Base-by-base conservation (phyloP, 331 rosid genomes). In the Phaseolus coccineus region DNA sequence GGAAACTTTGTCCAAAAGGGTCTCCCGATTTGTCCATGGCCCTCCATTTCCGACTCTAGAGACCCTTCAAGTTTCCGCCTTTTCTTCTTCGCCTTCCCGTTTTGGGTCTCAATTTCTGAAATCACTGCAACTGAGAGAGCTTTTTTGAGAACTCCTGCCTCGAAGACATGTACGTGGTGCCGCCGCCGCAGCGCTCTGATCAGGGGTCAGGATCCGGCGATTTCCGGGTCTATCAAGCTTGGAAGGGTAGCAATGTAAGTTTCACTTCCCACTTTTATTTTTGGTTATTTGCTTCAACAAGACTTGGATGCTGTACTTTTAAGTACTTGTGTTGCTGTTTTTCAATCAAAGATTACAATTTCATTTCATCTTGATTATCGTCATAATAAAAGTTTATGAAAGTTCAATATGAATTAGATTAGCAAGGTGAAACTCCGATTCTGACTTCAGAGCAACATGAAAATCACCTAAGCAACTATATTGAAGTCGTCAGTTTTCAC, bases 191-290 rank as follows among this genome's bases (percentile, higher is more conserved):
- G 84, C 90, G 92, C 63, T 87, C 98, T 69, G 98, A 92, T 90
- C 90, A 80, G 85, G 93, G 75, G 27, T 82, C 93, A 67, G 93
- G 95, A 93, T 88, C 97, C 82, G 68, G 64, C 66, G 97, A 93
- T 87, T 87, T 87, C 46, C 91, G 86, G 80, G 97, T 91, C 71
- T 95, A 86, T 79, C 96, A 95, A 83, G 83, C 89, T 13, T 95
- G 99, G 99, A 93, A 93, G 81, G 99, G 99, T 58, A 95, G 96
- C 84, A 95, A 95, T 93, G 99, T 95, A 52, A 83, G 92, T 79
- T 73, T 57, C 14, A 0, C 73, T 74, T 74, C 47, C 31, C 0
- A 44, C 16, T 75, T 82, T 33, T 2, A 13, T 14, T 53, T 28
- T 47, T 56, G 16, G 5, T 28, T 16, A 16, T n/a, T 46, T 76